These are phyloP conservation scores for Tetradesmus lagerheimii DNA, from an alignment of 139 green algal genomes.

Conservation along the genomic window DNA sequence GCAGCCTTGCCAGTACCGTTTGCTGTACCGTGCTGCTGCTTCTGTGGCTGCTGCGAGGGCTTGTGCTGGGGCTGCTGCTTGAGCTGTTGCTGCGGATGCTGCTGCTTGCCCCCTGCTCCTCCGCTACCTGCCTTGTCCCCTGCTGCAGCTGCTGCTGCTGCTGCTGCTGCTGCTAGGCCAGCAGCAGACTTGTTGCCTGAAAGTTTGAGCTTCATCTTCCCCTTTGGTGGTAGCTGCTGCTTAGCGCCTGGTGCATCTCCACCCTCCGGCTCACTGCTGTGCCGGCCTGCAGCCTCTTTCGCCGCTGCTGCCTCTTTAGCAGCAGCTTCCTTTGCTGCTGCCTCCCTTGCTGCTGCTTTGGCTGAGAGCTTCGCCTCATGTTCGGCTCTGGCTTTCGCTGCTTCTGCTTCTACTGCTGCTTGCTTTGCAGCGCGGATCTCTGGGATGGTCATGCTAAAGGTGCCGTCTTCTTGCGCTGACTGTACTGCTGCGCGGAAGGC, in stretches of 20 bases:
- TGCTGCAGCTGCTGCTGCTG: neutral
- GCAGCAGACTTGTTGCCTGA: neutral
- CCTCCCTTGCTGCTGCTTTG: neutral
- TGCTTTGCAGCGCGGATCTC: neutral
- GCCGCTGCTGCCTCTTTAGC: conserved; percentile 4
- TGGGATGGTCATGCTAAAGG: conserved; percentile 19
- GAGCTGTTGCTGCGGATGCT: neutral
- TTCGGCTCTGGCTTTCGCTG: neutral
- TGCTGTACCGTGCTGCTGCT: neutral
- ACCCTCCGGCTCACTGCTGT: neutral
- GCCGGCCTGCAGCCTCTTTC: neutral
- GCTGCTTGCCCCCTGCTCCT: neutral
- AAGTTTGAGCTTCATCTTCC: conserved; percentile 31
- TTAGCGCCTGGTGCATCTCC: neutral
- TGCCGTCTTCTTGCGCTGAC: conserved; percentile 29
- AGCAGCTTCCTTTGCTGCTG: conserved; percentile 12
- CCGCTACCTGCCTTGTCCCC: neutral
- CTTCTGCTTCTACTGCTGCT: conserved; percentile 22
- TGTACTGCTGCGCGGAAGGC: neutral
- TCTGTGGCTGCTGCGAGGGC: neutral
- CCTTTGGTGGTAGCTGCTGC: neutral
- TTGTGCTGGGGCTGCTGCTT: neutral
- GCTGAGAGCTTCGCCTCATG: neutral
- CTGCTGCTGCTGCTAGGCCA: neutral
- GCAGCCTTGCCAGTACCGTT: neutral